A percentile compares a stretch with the other conserved stretches of the same genome.
These are phyloP conservation scores for Dissophora ornata DNA, from an alignment of 192 early-diverging fungal species.

Conservation along the genomic window DNA sequence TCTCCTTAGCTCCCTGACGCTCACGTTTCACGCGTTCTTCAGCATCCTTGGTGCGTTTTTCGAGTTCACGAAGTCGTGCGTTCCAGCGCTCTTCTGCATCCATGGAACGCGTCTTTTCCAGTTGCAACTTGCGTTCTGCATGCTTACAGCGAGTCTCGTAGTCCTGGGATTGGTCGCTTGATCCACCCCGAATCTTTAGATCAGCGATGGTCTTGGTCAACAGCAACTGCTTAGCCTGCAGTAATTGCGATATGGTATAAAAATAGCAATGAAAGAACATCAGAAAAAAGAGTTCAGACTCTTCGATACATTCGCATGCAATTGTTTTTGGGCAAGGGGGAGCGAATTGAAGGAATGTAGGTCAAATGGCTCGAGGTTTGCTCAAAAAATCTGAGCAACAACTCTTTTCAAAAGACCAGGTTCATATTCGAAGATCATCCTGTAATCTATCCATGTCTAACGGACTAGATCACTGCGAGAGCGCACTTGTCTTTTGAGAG, in stretches of 20 bases:
- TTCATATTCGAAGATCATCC: constrained; percentile 50
- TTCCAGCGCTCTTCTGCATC: constrained; percentile 54
- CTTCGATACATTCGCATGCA: no score
- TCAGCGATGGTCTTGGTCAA: constrained; percentile 24
- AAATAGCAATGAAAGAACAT: no score
- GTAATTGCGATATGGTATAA: background rate
- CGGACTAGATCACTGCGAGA: constrained; percentile 47
- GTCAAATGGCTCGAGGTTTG: constrained; percentile 53
- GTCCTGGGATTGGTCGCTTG: constrained; percentile 31
- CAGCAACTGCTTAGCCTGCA: constrained; percentile 24
- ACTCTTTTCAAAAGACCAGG: constrained; percentile 53
- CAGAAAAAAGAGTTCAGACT: no score
- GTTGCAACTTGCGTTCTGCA: constrained; percentile 35
- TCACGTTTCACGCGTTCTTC: constrained; percentile 55
- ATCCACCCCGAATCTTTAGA: constrained; percentile 17
- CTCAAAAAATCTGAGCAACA: constrained; percentile 51
- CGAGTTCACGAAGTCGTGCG: constrained; percentile 43
- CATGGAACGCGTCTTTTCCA: constrained; percentile 35
- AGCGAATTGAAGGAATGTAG: constrained; percentile 17
- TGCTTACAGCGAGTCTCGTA: constrained; percentile 49
- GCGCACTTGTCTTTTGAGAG: background rate
- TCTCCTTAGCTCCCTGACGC: constrained; percentile 57
- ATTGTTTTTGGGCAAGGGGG: background rate
- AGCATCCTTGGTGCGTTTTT: constrained; percentile 42
- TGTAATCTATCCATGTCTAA: constrained; percentile 49